Percentiles rank a stretch among this genome's conserved stretches.
Evolutionary conservation across 2,329 filamentous ascomycete genomes (phyloP).

Genomic region (Penicillium expansum): DNA sequence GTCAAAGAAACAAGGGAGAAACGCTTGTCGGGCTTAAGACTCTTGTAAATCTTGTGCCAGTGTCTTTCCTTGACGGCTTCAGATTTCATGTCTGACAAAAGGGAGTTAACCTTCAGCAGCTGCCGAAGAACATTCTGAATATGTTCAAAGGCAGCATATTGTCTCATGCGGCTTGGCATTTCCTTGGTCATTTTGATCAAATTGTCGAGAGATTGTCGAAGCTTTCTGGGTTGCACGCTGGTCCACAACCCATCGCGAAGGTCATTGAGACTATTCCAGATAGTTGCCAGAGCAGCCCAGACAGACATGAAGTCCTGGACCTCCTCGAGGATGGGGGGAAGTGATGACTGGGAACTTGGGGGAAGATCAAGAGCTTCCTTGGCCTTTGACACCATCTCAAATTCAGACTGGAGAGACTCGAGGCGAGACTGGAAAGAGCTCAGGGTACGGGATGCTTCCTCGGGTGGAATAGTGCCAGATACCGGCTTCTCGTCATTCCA

Average conservation of each 20-base stretch:
- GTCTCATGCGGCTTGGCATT: conserved; percentile 98
- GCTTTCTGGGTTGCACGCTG: conserved; percentile 89
- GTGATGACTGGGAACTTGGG: conserved; percentile 72
- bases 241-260: conserved; percentile 91
- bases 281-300: conserved; percentile 91
- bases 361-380: conserved; percentile 95
- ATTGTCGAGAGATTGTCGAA: conserved; percentile 82
- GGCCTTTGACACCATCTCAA: conserved; percentile 89
- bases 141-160: conserved; percentile 99
- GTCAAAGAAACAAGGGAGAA: conserved; percentile 95
- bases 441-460: conserved; percentile 80
- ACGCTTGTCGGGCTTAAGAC: conserved; percentile 84
- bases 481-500: conserved; percentile 98
- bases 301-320: conserved; percentile 99
- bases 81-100: conserved; percentile 88
- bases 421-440: conserved; percentile 80
- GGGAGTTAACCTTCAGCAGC: conserved; percentile 83
- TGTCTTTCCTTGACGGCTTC: conserved; percentile 95
- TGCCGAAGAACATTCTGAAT: conserved; percentile 88
- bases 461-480: conserved; percentile 86
- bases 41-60: conserved; percentile 97
- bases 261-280: conserved; percentile 95
- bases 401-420: conserved; percentile 79
- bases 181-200: conserved; percentile 98
- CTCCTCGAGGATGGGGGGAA: conserved; percentile 85